Evolutionary conservation across 140 eudicot genomes (phyloP), one percentile per base, ranked within the genome.

Genomic region (Cichorium intybus): DNA sequence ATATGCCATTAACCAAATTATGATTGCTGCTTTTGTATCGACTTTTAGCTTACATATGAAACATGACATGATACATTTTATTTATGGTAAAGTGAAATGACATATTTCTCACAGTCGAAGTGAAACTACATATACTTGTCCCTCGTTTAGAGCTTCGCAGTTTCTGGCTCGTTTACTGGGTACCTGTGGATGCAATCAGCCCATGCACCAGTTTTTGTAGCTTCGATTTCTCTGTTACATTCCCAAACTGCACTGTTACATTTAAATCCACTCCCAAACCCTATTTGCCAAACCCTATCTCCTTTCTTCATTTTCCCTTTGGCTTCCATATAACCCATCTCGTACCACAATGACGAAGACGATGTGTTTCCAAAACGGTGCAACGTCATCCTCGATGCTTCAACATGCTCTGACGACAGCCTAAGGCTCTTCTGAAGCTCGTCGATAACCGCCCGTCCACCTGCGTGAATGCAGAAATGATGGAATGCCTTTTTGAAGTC

Each of bases 201-300:
- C 82, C 82, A 77, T 49, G 82, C 77, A 35, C 69, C 47, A 37
- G 17, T 50, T 24, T 65, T 66, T 0, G 69, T 31, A 7, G 29
- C 64, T 49, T 64, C 73, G 11, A 77, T 64, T 0, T 77, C 64
- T 50, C 33, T 71, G 23, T 76, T 80, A 72, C 82, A 80, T 67
- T 43, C 71, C 85, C 85, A 80, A 15, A 80, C 79, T 1, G 79
- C 85, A 68, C 82, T 76, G 23, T 80, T 76, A 17, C 85, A 80
- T 28, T 80, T 75, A 49, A 80, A 80, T 31, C 85, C 85, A 57
- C 85, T 80, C 6, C 85, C 85, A 60, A 80, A 80, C 43, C 82
- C 85, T 14, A 80, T 69, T 59, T 80, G 85, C 85, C 85, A 80
- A 5, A 73, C 74, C 55, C 75, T 62, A 3, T 80, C 82, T 28